Percentiles rank a stretch among this genome's conserved stretches.
phyloP scores from a whole-genome alignment of 208 protist species.

The Leptomonas pyrrhocoris region DNA sequence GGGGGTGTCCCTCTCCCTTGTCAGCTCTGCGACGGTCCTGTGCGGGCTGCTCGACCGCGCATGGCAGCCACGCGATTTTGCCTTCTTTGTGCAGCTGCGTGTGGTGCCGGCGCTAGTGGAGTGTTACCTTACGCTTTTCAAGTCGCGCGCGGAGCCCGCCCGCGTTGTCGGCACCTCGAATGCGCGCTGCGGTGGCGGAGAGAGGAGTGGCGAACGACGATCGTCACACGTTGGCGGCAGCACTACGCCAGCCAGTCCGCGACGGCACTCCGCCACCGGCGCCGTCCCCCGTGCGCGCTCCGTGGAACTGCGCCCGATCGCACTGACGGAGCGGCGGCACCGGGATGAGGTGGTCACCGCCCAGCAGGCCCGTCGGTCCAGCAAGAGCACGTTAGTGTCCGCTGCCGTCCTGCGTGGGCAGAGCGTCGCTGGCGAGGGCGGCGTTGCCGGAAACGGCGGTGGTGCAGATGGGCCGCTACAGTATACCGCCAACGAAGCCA shows the following conservation, averaged over 20 bases:
- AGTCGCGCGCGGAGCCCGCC: neutral
- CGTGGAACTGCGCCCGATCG: constrained; percentile 28
- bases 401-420: constrained; percentile 13
- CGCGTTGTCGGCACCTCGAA: too few species aligned
- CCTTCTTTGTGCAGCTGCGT: constrained; percentile 48
- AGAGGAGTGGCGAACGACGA: neutral
- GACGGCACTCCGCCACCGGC: neutral
- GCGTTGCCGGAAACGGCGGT: neutral
- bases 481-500: constrained; percentile 22
- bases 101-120: constrained; percentile 54
- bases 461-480: constrained; percentile 1
- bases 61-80: constrained; percentile 69
- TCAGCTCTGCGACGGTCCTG: constrained; percentile 41
- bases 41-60: constrained; percentile 63
- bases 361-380: constrained; percentile 33
- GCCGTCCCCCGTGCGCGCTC: neutral
- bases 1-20: constrained; percentile 4
- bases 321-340: constrained; percentile 25
- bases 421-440: constrained; percentile 3
- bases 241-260: neutral
- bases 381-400: constrained; percentile 22
- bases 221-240: neutral
- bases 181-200: neutral
- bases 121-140: constrained; percentile 65
- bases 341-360: constrained; percentile 28